Base-by-base conservation (phyloP, 2,329 filamentous ascomycete species). In the Scytalidium sp. region DNA sequence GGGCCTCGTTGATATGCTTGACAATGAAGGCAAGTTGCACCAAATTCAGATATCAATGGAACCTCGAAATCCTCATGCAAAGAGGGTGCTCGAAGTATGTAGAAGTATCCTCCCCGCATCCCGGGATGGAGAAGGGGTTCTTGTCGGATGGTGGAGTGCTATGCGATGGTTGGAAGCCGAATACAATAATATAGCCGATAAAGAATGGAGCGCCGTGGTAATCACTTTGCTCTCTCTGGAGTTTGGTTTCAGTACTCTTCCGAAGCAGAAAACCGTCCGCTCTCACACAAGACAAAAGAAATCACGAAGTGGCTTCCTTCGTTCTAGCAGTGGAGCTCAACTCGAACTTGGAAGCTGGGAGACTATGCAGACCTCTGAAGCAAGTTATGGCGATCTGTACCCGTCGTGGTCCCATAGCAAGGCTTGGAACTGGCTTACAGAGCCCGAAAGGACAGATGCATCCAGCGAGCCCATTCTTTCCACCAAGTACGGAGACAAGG, bases 111-210 rank as follows among this genome's bases (percentile, higher is more conserved):
- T 91, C 22, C 80, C 81, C 6, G 72, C 81, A 19, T 72, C 75
- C 1, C 74, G 53, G 79, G 39, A 81, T 70, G 52, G 85, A 73
- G 70, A 87, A 74, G 73, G 74, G 21, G 69, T 90, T 9, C 70
- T 88, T 50, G 76, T 84, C 9, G 82, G 79, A 2, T 92, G 88
- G 86, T 88, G 87, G 79, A 84, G 89, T 62, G 76, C 81, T 19
- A 79, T 87, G 68, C 80, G 83, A 53, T 93, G 88, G 88, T 71
- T 89, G 39, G 70, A 71, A 23, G 61, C 68, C 10, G 75, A 76
- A 49, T 71, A 75, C 3, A 68, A 75, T 3, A 62, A 71, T 7
- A 64, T 74, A 13, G 66, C 68, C 3, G 76, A 86, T 53, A 50
- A 71, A 1, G 88, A 92, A 65, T 92, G 87, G 87, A 86, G 85